Conservation (phyloP, 805 yeast species). For the Suhomyces prunicola region DNA sequence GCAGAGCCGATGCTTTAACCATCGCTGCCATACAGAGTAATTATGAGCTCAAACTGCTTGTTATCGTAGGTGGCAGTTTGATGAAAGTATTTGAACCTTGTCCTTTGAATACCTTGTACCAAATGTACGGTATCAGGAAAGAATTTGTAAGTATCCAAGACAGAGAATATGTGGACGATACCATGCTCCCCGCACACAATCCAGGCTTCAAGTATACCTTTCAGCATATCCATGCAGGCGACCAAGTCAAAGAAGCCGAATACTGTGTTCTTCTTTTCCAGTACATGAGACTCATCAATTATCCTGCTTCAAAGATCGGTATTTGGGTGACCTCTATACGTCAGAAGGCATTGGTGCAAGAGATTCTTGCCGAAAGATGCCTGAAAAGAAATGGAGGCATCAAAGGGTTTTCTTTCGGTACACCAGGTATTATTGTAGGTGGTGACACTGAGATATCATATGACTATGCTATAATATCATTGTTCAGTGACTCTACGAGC, state of each 20-base stretch:
- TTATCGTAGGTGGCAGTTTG: constrained; percentile 8
- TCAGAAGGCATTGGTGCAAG: constrained; percentile 42
- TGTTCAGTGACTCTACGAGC: constrained; percentile 11
- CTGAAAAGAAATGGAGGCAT: constrained; percentile 1
- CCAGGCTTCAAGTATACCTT: constrained; percentile 9
- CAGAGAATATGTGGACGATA: background rate
- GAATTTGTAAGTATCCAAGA: background rate
- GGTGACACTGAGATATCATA: background rate
- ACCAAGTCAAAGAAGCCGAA: constrained; percentile 39
- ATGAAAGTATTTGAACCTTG: too few relatives aligned
- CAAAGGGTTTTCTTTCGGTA: constrained; percentile 20
- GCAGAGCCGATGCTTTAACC: constrained; percentile 1
- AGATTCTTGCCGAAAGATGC: constrained; percentile 23
- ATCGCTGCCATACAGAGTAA: constrained; percentile 2
- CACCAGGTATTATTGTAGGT: constrained; percentile 8
- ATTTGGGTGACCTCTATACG: constrained; percentile 40
- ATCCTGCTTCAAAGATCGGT: constrained; percentile 34
- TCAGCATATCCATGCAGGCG: constrained; percentile 10
- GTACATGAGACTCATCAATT: constrained; percentile 46
- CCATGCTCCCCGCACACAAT: constrained; percentile 1
- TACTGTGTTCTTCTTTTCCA: constrained; percentile 42
- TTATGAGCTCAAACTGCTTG: constrained; percentile 1
- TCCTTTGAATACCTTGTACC: background rate
- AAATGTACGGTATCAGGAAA: background rate
- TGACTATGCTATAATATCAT: constrained; percentile 7